Conservation (phyloP, 2,329 filamentous ascomycete species). For the Corynespora cassiicola region DNA sequence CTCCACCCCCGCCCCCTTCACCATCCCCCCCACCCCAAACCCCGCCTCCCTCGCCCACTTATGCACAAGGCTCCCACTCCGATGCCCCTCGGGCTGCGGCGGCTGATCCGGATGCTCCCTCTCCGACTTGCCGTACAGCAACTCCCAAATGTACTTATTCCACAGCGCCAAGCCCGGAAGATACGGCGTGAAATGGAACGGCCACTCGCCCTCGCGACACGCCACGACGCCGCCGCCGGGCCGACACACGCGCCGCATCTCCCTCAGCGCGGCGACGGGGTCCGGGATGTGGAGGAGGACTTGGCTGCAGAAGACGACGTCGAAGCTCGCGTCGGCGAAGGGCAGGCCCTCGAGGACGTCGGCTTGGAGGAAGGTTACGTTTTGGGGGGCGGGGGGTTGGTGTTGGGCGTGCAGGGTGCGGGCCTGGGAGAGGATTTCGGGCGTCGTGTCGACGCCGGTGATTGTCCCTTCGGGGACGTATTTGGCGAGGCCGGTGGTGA, state of each 20-base stretch:
- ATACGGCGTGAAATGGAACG: slow-evolving; percentile 23
- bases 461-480: slow-evolving; percentile 47
- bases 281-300: slow-evolving; percentile 59
- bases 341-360: slow-evolving; percentile 45
- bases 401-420: slow-evolving; percentile 20
- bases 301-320: slow-evolving; percentile 62
- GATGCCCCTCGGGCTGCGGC: slow-evolving; percentile 25
- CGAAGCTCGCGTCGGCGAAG: slow-evolving; percentile 56
- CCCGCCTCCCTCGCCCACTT: slow-evolving; percentile 30
- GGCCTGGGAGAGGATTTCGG: slow-evolving; percentile 44
- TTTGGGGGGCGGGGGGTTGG: slow-evolving; percentile 17
- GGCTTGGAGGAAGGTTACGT: slow-evolving; percentile 36
- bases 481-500: slow-evolving; percentile 46
- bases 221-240: slow-evolving; percentile 57
- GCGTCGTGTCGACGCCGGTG: slow-evolving; percentile 49
- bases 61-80: slow-evolving; percentile 28
- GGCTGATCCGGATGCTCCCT: slow-evolving; percentile 12
- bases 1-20: slow-evolving; percentile 12
- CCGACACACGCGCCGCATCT: slow-evolving; percentile 60
- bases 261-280: slow-evolving; percentile 53
- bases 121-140: slow-evolving; percentile 35
- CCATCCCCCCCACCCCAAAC: slow-evolving; percentile 20
- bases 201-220: slow-evolving; percentile 22
- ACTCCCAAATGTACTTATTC: slow-evolving; percentile 39
- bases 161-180: slow-evolving; percentile 19